Evolutionary conservation across 83 land plant species (phyloP).

Genomic region (Larix sibirica): DNA sequence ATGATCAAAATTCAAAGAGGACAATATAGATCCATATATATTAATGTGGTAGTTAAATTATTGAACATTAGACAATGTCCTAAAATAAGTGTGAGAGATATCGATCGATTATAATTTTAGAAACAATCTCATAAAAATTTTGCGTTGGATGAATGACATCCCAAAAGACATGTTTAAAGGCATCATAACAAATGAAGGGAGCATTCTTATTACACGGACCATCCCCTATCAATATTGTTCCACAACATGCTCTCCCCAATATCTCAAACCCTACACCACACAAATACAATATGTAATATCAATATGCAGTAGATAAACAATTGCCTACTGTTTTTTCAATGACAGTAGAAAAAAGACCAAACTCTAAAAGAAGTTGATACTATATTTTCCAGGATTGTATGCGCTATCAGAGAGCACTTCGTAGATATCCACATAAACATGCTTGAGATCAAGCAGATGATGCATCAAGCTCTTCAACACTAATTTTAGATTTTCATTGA

Average conservation of each 20-base stretch:
- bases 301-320: too few species aligned
- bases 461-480: neutral
- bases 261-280: neutral
- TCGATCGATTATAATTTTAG: neutral
- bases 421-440: too few species aligned
- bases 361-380: neutral
- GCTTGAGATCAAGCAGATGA: neutral
- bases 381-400: neutral
- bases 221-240: neutral
- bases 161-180: constrained; percentile 54
- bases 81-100: neutral
- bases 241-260: neutral
- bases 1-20: too few species aligned
- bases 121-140: constrained; percentile 36
- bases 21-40: too few species aligned
- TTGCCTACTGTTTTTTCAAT: too few species aligned
- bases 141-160: constrained; percentile 63
- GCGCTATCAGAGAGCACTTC: too few species aligned
- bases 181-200: constrained; percentile 26
- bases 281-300: neutral
- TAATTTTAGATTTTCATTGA: too few species aligned
- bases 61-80: too few species aligned
- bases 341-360: neutral
- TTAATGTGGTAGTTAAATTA: too few species aligned
- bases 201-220: neutral